Evolutionary conservation across 2,329 filamentous ascomycete species (phyloP).

Genomic region (Trichoderma endophyticum): DNA sequence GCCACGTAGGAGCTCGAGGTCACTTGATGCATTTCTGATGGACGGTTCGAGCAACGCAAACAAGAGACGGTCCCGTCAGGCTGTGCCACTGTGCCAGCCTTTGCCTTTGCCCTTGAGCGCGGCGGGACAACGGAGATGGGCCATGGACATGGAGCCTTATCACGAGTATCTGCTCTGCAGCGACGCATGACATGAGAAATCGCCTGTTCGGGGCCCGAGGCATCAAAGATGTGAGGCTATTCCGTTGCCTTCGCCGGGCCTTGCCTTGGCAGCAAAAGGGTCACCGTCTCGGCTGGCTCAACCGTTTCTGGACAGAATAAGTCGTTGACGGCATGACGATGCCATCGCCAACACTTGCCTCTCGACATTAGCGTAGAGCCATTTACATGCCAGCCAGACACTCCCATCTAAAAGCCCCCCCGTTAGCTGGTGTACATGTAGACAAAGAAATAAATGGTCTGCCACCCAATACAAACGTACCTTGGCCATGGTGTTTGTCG

Average conservation of each 20-base stretch:
- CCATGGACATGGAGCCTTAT: background rate
- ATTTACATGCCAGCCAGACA: background rate
- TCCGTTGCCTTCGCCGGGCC: background rate
- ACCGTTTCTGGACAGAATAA: background rate
- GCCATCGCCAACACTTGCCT: background rate
- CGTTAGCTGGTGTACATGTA: background rate
- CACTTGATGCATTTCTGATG: conserved; percentile 18
- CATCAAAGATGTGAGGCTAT: background rate
- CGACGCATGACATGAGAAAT: background rate
- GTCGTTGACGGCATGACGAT: background rate
- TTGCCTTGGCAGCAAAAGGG: background rate
- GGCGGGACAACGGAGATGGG: background rate
- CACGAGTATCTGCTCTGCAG: background rate
- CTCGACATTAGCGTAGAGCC: background rate
- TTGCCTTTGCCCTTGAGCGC: background rate
- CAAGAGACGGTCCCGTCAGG: background rate
- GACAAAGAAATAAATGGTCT: background rate
- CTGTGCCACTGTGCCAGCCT: background rate
- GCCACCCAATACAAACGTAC: conserved; percentile 1
- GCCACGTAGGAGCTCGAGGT: conserved; percentile 21
- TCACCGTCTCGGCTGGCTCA: background rate
- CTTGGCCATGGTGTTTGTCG: background rate
- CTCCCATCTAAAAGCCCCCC: background rate
- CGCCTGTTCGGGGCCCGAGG: background rate
- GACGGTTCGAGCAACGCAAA: conserved; percentile 4